Percentiles rank a stretch among this genome's conserved stretches.
phyloP scores from a whole-genome alignment of 768 basidiomycete species.

The Chalciporus pseudorubinellus region DNA sequence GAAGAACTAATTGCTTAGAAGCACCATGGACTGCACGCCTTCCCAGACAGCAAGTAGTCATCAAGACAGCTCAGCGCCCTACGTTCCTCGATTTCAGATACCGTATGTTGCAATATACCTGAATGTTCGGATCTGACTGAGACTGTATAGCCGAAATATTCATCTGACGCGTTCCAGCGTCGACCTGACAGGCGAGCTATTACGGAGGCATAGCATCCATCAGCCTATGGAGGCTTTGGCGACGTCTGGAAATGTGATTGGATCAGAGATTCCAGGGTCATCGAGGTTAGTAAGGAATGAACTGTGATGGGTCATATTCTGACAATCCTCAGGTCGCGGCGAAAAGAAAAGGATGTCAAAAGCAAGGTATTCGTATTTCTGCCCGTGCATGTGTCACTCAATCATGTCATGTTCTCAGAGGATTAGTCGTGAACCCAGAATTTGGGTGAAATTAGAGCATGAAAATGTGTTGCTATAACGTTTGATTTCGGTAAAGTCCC shows the following conservation, averaged over 20 bases:
- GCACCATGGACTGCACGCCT: neutral
- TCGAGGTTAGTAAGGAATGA: slow-evolving; percentile 17
- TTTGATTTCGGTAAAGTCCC: slow-evolving; percentile 30
- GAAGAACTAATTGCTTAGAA: too few relatives aligned
- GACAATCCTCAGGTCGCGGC: slow-evolving; percentile 22
- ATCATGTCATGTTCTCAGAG: neutral
- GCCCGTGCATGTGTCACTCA: neutral
- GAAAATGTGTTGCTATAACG: slow-evolving; percentile 24
- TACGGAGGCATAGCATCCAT: slow-evolving; percentile 19
- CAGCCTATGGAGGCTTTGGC: slow-evolving; percentile 21
- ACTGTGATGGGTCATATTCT: neutral
- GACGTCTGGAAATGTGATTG: slow-evolving; percentile 27
- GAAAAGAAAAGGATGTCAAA: slow-evolving; percentile 14
- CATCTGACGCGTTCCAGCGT: slow-evolving; percentile 1
- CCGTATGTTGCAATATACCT: slow-evolving; percentile 4
- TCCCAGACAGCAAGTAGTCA: neutral
- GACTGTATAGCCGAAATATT: neutral
- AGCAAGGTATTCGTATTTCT: slow-evolving; percentile 9
- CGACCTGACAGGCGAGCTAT: slow-evolving; percentile 13
- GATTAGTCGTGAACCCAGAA: slow-evolving; percentile 16
- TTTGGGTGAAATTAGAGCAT: slow-evolving; percentile 30
- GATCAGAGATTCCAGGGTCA: slow-evolving; percentile 13
- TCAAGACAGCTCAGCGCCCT: neutral
- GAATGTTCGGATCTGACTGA: neutral
- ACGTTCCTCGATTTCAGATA: neutral